Evolutionary conservation across 2,329 filamentous ascomycete genomes (phyloP).

Genomic region (Xenoacremonium recifei): DNA sequence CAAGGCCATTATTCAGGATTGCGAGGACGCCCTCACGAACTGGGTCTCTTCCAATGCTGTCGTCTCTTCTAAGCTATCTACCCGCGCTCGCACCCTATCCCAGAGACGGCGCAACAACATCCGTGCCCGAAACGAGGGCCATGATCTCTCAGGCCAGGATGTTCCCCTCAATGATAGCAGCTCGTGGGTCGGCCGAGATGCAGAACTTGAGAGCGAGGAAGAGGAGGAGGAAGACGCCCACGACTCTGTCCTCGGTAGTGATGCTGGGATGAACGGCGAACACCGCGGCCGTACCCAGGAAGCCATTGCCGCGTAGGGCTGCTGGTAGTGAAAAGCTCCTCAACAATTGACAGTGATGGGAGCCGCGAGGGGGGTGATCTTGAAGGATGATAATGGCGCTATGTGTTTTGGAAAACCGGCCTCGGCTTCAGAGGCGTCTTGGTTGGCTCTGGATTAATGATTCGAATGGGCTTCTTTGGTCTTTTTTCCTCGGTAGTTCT

Average conservation of each 20-base stretch:
- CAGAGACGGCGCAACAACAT: conserved; percentile 77
- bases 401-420: conserved; percentile 11
- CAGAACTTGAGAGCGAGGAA: conserved; percentile 63
- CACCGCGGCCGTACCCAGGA: conserved; percentile 55
- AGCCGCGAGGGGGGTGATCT: too few relatives aligned
- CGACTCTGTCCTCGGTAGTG: conserved; percentile 51
- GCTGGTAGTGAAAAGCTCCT: background rate
- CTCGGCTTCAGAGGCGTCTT: conserved; percentile 27
- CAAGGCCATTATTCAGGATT: conserved; percentile 99
- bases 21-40: conserved; percentile 94
- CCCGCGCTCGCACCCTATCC: conserved; percentile 82
- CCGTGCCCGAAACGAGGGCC: conserved; percentile 66
- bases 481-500: conserved; percentile 22
- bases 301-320: conserved; percentile 44
- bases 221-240: conserved; percentile 57
- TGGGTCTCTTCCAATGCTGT: conserved; percentile 92
- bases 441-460: conserved; percentile 16
- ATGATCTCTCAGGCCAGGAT: conserved; percentile 83
- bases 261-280: conserved; percentile 55
- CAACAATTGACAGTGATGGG: too few relatives aligned
- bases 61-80: conserved; percentile 83
- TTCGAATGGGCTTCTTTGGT: conserved; percentile 23
- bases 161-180: conserved; percentile 74
- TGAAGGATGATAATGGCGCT: background rate
- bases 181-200: conserved; percentile 77